Evolutionary conservation across 2,329 filamentous ascomycete species (phyloP), one percentile per base, ranked within the genome.

Genomic region (Xylariales sp.): DNA sequence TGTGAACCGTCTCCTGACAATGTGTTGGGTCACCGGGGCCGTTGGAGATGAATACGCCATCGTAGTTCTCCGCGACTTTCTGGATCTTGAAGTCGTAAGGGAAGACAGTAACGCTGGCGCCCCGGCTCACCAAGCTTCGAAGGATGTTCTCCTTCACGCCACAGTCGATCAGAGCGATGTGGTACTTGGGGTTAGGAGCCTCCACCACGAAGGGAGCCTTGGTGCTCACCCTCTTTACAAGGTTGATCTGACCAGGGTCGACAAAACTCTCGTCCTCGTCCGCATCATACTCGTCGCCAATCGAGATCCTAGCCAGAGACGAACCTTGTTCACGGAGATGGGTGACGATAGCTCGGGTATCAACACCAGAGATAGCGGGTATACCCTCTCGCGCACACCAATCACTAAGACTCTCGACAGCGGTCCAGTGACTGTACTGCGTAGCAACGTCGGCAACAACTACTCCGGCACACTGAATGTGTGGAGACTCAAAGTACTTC

Each of bases 131-230:
- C 46, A 98, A 76, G 64, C 87, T 94, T 59, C 93, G 88, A 46
- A 98, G 82, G 57, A 98, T 98, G 74, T 98, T 98, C 79, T 98
- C 93, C 80, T 98, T 98, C 54, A 97, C 93, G 73, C 93, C 93
- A 60, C 93, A 98, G 70, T 98, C 93, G 61, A 98, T 85, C 53
- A 98, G 78, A 45, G 91, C 93, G 54, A 98, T 81, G 70, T 98
- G 93, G 63, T 88, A 84, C 58, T 85, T 81, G 49, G 91, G 88
- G 52, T 84, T 79, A 22, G 82, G 79, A 38, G 90, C 89, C 63
- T 87, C 85, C 51, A 97, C 86, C 57, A 97, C 88, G 74, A 97
- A 98, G 31, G 93, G 93, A 50, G 90, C 87, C 74, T 98, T 98
- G 67, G 93, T 98, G 74, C 87, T 95, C 54, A 98, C 93, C 57